Percentiles rank a stretch among this genome's conserved stretches.
Conservation (phyloP, 306 rosid species). For the Lablab purpureus region DNA sequence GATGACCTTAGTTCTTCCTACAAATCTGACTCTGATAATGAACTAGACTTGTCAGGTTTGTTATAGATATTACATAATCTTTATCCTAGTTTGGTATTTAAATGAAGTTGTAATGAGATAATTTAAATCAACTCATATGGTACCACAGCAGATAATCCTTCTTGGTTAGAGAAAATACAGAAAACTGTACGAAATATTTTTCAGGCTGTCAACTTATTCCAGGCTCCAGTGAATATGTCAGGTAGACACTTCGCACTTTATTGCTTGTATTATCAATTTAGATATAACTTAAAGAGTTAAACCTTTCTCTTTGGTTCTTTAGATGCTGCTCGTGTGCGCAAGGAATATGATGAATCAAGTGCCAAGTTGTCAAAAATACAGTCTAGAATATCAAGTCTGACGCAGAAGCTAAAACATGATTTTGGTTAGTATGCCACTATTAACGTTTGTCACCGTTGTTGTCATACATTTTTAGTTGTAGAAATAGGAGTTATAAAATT, state of each 20-base stretch:
- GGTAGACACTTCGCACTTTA: conserved; percentile 55
- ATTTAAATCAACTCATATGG: conserved; percentile 55
- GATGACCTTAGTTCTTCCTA: conserved; percentile 70
- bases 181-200: conserved; percentile 68
- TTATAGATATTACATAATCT: conserved; percentile 38
- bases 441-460: conserved; percentile 40
- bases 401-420: conserved; percentile 79
- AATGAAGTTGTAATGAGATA: conserved; percentile 41
- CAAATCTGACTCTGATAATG: conserved; percentile 65
- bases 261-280: conserved; percentile 12
- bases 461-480: conserved; percentile 30
- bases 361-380: conserved; percentile 83
- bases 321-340: conserved; percentile 91
- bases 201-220: conserved; percentile 81
- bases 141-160: conserved; percentile 65
- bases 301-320: conserved; percentile 49
- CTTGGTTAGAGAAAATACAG: conserved; percentile 91
- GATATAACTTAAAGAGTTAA: conserved; percentile 36
- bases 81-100: conserved; percentile 37
- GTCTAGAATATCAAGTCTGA: conserved; percentile 87
- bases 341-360: conserved; percentile 93
- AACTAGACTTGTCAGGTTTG: conserved; percentile 79
- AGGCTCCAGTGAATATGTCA: conserved; percentile 89
- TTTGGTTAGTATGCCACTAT: conserved; percentile 74
- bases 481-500: conserved; percentile 41